Evolutionary conservation across 495 filamentous ascomycete genomes (phyloP).

Genomic region (Chaetomidium leptoderma): DNA sequence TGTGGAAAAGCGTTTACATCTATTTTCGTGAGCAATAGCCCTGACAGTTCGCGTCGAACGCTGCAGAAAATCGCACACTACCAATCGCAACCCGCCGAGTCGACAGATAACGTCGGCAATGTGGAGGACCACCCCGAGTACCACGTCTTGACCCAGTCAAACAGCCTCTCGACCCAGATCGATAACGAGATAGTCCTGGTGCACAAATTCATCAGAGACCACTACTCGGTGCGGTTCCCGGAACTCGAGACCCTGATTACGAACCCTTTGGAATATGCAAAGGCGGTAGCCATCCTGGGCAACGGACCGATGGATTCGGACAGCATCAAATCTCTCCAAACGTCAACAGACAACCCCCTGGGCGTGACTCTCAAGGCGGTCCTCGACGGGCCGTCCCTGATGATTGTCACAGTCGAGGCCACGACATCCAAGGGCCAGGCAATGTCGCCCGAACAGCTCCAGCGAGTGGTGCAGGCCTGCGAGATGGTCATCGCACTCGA

Average conservation of each 20-base stretch:
- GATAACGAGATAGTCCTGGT: constrained; percentile 88
- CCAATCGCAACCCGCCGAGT: constrained; percentile 62
- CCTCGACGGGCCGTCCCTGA: constrained; percentile 81
- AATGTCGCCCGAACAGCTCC: constrained; percentile 69
- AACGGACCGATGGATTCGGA: constrained; percentile 87
- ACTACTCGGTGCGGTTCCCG: constrained; percentile 90
- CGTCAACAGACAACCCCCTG: constrained; percentile 69
- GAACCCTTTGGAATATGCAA: constrained; percentile 91
- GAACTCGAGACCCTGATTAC: constrained; percentile 93
- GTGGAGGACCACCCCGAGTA: constrained; percentile 87
- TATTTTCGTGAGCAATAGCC: constrained; percentile 43
- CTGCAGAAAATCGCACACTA: constrained; percentile 71
- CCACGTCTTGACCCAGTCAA: constrained; percentile 74
- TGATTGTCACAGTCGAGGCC: constrained; percentile 95
- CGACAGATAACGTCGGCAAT: constrained; percentile 59
- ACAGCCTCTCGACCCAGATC: constrained; percentile 80
- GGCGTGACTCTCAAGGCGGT: constrained; percentile 70
- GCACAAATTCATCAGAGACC: constrained; percentile 92
- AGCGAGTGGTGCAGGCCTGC: constrained; percentile 71
- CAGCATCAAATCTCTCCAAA: constrained; percentile 68
- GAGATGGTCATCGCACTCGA: constrained; percentile 84
- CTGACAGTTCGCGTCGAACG: constrained; percentile 54
- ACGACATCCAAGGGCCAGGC: constrained; percentile 78
- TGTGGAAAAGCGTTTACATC: constrained; percentile 47
- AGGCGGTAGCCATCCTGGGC: constrained; percentile 86